phyloP scores from a whole-genome alignment of 108 stramenopile species.

The Nitzschia sp. region DNA sequence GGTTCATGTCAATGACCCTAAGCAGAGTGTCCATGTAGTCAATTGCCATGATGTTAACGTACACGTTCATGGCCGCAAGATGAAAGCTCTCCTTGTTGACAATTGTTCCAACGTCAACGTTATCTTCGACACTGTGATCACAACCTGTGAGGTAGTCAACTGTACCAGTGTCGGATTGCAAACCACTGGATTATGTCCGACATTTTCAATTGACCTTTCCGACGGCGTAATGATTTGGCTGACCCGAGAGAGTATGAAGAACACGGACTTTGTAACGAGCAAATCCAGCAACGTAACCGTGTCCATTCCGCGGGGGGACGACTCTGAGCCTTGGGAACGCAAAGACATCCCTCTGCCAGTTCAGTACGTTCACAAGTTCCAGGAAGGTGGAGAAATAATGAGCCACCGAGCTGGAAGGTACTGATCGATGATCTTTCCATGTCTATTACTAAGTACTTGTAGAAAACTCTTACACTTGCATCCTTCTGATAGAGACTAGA shows the following conservation, averaged over 20 bases:
- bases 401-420: conserved; percentile 12
- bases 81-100: conserved; percentile 80
- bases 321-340: conserved; percentile 41
- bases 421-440: background rate
- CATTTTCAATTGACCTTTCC: conserved; percentile 88
- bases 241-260: conserved; percentile 50
- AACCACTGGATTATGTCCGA: conserved; percentile 66
- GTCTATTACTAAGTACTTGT: background rate
- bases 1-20: conserved; percentile 23
- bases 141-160: conserved; percentile 84
- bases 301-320: conserved; percentile 68
- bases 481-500: too few species aligned
- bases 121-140: conserved; percentile 74
- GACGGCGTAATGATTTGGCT: conserved; percentile 82
- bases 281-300: conserved; percentile 88
- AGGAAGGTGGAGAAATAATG: conserved; percentile 11
- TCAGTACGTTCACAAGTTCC: conserved; percentile 77
- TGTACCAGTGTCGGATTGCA: conserved; percentile 80
- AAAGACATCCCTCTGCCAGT: conserved; percentile 89
- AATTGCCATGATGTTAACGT: conserved; percentile 76
- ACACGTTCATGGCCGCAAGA: conserved; percentile 75
- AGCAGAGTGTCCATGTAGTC: conserved; percentile 16
- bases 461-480: too few species aligned
- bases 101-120: conserved; percentile 71
- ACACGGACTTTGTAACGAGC: conserved; percentile 70